Conservation (phyloP, 148 eudicot genomes). For the Pouteria glomerata region DNA sequence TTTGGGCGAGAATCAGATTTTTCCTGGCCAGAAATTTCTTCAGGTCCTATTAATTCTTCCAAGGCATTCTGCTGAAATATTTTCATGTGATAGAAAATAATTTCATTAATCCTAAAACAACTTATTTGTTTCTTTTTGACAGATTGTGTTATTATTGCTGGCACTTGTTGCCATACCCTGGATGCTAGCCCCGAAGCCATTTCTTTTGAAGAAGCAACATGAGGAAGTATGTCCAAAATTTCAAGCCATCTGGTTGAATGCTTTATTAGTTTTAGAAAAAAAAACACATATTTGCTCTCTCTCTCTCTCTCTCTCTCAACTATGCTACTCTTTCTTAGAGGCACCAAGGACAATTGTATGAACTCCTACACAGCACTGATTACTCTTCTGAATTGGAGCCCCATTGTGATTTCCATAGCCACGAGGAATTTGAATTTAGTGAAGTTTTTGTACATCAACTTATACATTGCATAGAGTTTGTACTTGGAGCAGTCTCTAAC, state of each 20-base stretch:
- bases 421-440: conserved; percentile 69
- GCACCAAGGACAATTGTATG: conserved; percentile 58
- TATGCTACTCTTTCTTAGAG: conserved; percentile 37
- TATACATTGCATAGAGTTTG: conserved; percentile 87
- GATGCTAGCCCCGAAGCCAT: conserved; percentile 91
- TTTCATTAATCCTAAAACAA: conserved; percentile 12
- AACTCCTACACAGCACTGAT: conserved; percentile 40
- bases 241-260: not conserved
- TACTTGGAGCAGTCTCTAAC: conserved; percentile 83
- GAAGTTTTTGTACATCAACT: conserved; percentile 82
- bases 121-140: conserved; percentile 10
- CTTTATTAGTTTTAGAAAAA: not conserved
- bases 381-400: conserved; percentile 48
- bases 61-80: not conserved
- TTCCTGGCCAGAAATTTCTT: conserved; percentile 64
- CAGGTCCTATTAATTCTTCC: conserved; percentile 42
- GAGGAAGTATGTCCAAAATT: conserved; percentile 47
- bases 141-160: conserved; percentile 55
- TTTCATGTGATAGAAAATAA: not conserved
- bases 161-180: conserved; percentile 85
- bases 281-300: not conserved
- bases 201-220: conserved; percentile 78
- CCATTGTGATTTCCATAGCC: conserved; percentile 47
- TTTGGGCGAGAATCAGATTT: conserved; percentile 83
- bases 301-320: not conserved